Evolutionary conservation across 2,329 filamentous ascomycete species (phyloP), one percentile per base, ranked within the genome.

Genomic region (Tothia fuscella): DNA sequence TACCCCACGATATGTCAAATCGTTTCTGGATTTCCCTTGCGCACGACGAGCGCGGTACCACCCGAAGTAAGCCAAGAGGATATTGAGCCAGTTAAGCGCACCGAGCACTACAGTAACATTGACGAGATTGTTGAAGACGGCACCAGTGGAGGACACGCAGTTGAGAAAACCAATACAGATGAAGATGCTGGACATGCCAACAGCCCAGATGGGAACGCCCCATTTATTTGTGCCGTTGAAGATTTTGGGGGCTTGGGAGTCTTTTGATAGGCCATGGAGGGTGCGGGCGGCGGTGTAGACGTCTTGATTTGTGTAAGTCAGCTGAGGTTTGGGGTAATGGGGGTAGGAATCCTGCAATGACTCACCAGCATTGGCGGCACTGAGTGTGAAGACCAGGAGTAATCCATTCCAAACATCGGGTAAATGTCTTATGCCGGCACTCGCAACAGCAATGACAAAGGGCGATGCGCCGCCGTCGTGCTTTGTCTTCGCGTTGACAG

Each of bases 71-170:
- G 59, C 58, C 4, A 63, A 47, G 0, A 65, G 54, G 13, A 67
- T 54, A 17, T 56, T 55, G 14, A 67, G 46, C 62, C 65, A 67
- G 50, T 65, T 65, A 25, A 67, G 53, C 10, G 61, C 56, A 5
- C 60, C 64, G 42, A 66, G 64, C 1, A 66, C 58, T 1, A 64
- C 67, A 17, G 65, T 58, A 3, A 68, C 51, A 29, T 57, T 62
- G 10, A 65, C 59, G 16, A 68, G 57, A 48, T 66, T 66, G 1
- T 54, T 55, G 32, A 68, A 65, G 0, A 67, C 61, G 0, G 53
- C 55, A 3, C 57, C 45, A 0, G 63, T 53, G 17, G 53, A 53
- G 43, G 56, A 61, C 41, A 51, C 56, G 0, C 58, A 56, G 32
- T 64, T 66, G 50, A 68, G 54, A 51, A 61, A 68, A 0, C 58